Percentiles rank a stretch among this genome's conserved stretches.
Conservation (phyloP, 2,329 filamentous ascomycete genomes). For the Saccharata proteae region DNA sequence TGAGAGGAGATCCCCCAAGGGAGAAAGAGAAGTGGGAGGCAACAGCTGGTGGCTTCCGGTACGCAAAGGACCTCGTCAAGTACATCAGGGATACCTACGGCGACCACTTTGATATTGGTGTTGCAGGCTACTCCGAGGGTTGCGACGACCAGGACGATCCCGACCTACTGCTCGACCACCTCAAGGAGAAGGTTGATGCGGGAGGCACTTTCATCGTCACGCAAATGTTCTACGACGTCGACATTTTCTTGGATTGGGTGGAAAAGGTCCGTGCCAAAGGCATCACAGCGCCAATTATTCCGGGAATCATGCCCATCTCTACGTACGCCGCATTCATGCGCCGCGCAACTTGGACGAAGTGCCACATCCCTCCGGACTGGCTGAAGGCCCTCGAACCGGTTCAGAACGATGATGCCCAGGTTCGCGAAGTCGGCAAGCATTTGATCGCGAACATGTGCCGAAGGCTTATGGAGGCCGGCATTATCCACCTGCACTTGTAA, state of each 20-base stretch:
- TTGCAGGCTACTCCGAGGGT: conserved; percentile 92
- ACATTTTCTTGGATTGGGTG: conserved; percentile 90
- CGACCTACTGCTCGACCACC: conserved; percentile 72
- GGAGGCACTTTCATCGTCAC: conserved; percentile 91
- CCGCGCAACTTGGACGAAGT: conserved; percentile 83
- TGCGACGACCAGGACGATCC: conserved; percentile 86
- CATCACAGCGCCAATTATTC: conserved; percentile 71
- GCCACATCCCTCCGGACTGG: conserved; percentile 71
- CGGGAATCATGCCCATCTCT: conserved; percentile 86
- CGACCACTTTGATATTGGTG: conserved; percentile 86
- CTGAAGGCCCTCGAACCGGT: conserved; percentile 73
- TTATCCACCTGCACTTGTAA: conserved; percentile 80
- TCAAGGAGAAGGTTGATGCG: conserved; percentile 95
- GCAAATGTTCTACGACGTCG: conserved; percentile 98
- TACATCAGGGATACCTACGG: conserved; percentile 71
- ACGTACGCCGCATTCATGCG: conserved; percentile 90
- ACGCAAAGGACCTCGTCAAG: conserved; percentile 80
- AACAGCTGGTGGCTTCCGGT: conserved; percentile 74
- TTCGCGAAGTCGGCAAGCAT: conserved; percentile 77
- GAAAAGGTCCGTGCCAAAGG: conserved; percentile 73
- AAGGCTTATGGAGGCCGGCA: conserved; percentile 68
- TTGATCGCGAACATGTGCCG: conserved; percentile 85
- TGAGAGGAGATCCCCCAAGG: conserved; percentile 85
- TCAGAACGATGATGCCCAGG: conserved; percentile 92
- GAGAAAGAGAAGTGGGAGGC: conserved; percentile 92